Conservation (phyloP, 805 yeast species). For the Cyberlindnera samutprakarnensis region DNA sequence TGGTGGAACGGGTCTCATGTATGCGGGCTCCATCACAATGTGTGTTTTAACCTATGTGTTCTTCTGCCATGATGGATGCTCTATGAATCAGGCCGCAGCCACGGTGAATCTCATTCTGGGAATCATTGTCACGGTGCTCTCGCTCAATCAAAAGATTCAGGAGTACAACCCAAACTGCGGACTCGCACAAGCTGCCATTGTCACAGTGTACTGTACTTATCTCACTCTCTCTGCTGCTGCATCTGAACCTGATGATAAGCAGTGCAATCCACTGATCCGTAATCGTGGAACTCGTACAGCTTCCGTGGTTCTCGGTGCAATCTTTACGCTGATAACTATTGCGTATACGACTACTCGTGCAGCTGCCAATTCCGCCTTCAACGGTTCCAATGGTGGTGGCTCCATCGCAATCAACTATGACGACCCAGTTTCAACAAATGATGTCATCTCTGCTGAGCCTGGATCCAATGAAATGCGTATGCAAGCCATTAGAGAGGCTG, state of each 20-base stretch:
- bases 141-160: slow-evolving; percentile 78
- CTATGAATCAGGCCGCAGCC: slow-evolving; percentile 85
- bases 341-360: slow-evolving; percentile 98
- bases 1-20: slow-evolving; percentile 86
- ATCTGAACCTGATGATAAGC: slow-evolving; percentile 90
- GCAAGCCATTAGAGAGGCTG: slow-evolving; percentile 88
- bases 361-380: slow-evolving; percentile 71
- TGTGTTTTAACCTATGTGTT: slow-evolving; percentile 74
- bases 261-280: slow-evolving; percentile 87
- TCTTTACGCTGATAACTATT: slow-evolving; percentile 89
- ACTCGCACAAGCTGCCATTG: slow-evolving; percentile 94
- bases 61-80: slow-evolving; percentile 76
- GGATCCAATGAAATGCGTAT: slow-evolving; percentile 69
- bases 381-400: slow-evolving; percentile 33
- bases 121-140: slow-evolving; percentile 55
- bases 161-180: slow-evolving; percentile 95
- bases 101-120: slow-evolving; percentile 65
- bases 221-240: slow-evolving; percentile 88
- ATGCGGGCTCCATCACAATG: slow-evolving; percentile 61
- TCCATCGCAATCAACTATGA: slow-evolving; percentile 27
- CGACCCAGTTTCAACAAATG: slow-evolving; percentile 22
- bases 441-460: slow-evolving; percentile 39
- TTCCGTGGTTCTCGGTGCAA: slow-evolving; percentile 81
- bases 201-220: slow-evolving; percentile 87
- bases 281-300: slow-evolving; percentile 86